Percentiles rank a stretch among this genome's conserved stretches.
Evolutionary conservation across 1,139 yeast species (phyloP).

Genomic region (Suhomyces ambrosiae): DNA sequence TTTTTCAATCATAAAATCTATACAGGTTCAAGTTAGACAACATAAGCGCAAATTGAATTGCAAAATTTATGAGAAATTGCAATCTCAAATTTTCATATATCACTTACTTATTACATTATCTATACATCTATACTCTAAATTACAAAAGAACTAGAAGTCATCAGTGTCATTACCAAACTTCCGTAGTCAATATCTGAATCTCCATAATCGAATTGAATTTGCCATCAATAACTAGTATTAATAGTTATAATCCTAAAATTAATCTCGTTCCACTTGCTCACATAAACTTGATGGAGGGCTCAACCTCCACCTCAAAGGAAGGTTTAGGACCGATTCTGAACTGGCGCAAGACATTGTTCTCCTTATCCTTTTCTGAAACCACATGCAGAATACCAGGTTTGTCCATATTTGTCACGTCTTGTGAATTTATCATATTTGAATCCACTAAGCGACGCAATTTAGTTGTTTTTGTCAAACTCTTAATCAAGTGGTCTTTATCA

Average conservation of each 20-base stretch:
- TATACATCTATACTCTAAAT: too few relatives aligned
- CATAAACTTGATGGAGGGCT: slow-evolving; percentile 5
- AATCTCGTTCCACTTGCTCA: neutral
- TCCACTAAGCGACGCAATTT: slow-evolving; percentile 53
- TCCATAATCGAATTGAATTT: too few relatives aligned
- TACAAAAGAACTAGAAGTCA: too few relatives aligned
- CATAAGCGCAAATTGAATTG: too few relatives aligned
- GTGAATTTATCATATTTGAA: slow-evolving; percentile 26
- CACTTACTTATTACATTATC: too few relatives aligned
- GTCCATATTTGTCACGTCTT: slow-evolving; percentile 1
- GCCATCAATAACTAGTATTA: too few relatives aligned
- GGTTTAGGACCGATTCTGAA: slow-evolving; percentile 26
- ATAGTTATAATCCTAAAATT: neutral
- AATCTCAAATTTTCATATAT: too few relatives aligned
- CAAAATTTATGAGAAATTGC: too few relatives aligned
- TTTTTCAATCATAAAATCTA: too few relatives aligned
- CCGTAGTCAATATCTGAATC: too few relatives aligned
- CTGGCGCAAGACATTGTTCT: slow-evolving; percentile 25
- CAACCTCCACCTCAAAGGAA: slow-evolving; percentile 4
- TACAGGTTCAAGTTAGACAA: too few relatives aligned
- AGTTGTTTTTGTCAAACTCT: slow-evolving; percentile 65
- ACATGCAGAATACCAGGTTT: slow-evolving; percentile 1
- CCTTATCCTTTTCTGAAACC: slow-evolving; percentile 16
- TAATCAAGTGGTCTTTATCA: slow-evolving; percentile 76
- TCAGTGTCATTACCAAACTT: too few relatives aligned